Evolutionary conservation across 306 rosid genomes (phyloP).

Genomic region (Oxytropis ochrocephala): DNA sequence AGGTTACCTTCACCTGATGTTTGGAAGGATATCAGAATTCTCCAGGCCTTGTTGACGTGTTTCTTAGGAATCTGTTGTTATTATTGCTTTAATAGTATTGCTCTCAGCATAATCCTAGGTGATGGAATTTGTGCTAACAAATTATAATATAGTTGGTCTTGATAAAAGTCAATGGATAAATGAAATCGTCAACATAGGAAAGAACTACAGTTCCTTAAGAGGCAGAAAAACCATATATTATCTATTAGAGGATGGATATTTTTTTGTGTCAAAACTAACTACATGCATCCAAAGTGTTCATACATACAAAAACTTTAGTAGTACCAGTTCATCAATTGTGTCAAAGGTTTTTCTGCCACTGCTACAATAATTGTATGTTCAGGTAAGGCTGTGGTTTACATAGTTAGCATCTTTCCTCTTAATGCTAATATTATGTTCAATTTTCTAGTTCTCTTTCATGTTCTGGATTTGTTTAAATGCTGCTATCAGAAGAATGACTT

Average conservation of each 20-base stretch:
- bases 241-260: not conserved
- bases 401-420: not conserved
- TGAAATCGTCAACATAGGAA: not conserved
- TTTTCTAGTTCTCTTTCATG: not conserved
- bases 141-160: not conserved
- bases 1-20: slow-evolving; percentile 49
- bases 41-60: slow-evolving; percentile 31
- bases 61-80: slow-evolving; percentile 24
- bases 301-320: slow-evolving; percentile 1
- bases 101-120: slow-evolving; percentile 11
- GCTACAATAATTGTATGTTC: slow-evolving; percentile 1
- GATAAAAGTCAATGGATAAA: not conserved
- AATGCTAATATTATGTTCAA: not conserved
- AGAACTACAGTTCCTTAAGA: slow-evolving; percentile 1
- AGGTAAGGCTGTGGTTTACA: slow-evolving; percentile 4
- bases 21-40: slow-evolving; percentile 34
- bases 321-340: not conserved
- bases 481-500: not conserved
- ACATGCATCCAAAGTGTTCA: not conserved
- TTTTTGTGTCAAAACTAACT: not conserved
- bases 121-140: not conserved
- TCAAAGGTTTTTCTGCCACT: slow-evolving; percentile 6
- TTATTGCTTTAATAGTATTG: not conserved
- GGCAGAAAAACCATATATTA: slow-evolving; percentile 8
- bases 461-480: slow-evolving; percentile 20